A percentile compares a stretch with the other conserved stretches of the same genome.
These are phyloP conservation scores for Pyrenula massariospora DNA, from an alignment of 495 filamentous ascomycete species.

Conservation along the genomic window DNA sequence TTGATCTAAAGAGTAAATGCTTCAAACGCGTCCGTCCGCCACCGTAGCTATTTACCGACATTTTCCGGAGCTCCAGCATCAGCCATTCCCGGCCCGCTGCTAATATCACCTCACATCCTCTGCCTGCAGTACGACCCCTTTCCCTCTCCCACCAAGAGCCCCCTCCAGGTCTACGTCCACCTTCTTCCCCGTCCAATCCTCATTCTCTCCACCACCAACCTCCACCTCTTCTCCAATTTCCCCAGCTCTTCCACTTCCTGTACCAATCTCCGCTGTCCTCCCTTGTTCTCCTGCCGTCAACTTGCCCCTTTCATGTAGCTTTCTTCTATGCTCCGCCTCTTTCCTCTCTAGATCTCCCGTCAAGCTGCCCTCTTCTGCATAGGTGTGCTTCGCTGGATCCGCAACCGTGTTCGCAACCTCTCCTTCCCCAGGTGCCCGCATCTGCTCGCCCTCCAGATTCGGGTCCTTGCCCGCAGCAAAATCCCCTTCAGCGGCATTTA, in stretches of 20 bases:
- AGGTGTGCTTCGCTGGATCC: slow-evolving; percentile 22
- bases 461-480: neutral
- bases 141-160: slow-evolving; percentile 1
- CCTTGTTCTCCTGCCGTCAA: neutral
- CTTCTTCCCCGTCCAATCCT: slow-evolving; percentile 1
- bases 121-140: neutral
- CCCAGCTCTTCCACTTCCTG: neutral
- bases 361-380: slow-evolving; percentile 25
- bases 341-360: slow-evolving; percentile 33
- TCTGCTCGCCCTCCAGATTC: slow-evolving; percentile 38
- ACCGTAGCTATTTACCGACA: too few species aligned
- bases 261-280: neutral
- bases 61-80: too few species aligned
- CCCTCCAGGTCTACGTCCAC: neutral
- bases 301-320: slow-evolving; percentile 22
- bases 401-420: slow-evolving; percentile 38
- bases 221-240: neutral
- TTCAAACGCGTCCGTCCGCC: too few species aligned
- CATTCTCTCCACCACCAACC: neutral
- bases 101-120: neutral
- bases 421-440: slow-evolving; percentile 41
- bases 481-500: slow-evolving; percentile 18
- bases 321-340: slow-evolving; percentile 28
- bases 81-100: neutral
- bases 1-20: too few species aligned